phyloP scores from a whole-genome alignment of 495 filamentous ascomycete species.

The Aspergillus sparsus region DNA sequence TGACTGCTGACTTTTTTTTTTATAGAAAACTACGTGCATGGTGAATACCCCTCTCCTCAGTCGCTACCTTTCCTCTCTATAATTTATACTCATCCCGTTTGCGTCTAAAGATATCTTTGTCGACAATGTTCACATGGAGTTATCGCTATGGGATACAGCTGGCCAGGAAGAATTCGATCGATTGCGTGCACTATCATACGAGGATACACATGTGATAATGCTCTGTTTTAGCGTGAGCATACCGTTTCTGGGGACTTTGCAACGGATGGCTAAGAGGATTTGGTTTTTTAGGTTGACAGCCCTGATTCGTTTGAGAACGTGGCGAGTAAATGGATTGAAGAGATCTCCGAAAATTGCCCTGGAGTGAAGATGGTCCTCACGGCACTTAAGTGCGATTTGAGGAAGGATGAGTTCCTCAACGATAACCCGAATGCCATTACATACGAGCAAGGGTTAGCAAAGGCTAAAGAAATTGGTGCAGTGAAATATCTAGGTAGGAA shows the following conservation, averaged over 20 bases:
- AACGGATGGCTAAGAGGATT: conserved; percentile 16
- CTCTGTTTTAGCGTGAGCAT: conserved; percentile 82
- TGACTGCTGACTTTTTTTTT: conserved; percentile 34
- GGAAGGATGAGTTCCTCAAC: conserved; percentile 65
- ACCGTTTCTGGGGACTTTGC: neutral
- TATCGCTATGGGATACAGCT: conserved; percentile 97
- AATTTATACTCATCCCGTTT: conserved; percentile 15
- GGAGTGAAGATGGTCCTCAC: conserved; percentile 94
- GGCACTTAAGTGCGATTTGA: conserved; percentile 93
- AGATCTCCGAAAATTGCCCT: conserved; percentile 96
- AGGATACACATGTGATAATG: conserved; percentile 97
- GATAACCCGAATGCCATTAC: conserved; percentile 70
- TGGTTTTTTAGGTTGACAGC: conserved; percentile 68
- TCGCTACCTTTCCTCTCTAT: neutral
- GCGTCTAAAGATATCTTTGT: conserved; percentile 82
- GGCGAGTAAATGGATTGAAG: conserved; percentile 95
- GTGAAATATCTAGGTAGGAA: conserved; percentile 81
- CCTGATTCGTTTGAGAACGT: conserved; percentile 97
- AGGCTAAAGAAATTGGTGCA: conserved; percentile 84
- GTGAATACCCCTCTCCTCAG: conserved; percentile 48
- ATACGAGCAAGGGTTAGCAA: conserved; percentile 90
- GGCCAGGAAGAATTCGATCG: conserved; percentile 99
- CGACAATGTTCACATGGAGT: conserved; percentile 92
- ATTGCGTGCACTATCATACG: conserved; percentile 91
- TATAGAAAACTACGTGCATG: conserved; percentile 96